Base-by-base conservation (phyloP, 1,139 yeast species). In the Spathaspora sp. region DNA sequence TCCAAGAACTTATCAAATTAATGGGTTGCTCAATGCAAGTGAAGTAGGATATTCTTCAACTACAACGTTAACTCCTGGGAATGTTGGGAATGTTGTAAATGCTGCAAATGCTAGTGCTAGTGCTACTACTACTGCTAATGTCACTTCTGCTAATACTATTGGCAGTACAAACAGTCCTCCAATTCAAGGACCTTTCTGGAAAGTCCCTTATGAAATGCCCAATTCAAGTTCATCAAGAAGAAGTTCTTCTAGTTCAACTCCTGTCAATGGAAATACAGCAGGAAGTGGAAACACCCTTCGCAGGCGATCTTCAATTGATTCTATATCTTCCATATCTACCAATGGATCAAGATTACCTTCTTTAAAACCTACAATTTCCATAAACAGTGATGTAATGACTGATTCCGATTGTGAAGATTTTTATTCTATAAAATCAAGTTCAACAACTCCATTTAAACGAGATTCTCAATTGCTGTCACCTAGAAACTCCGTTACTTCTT, bases 121-220 rank as follows among this genome's bases (percentile, higher is more conserved):
- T 26, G 29, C 33, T 6, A 9, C 40, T 16, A 36, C 39, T 26
- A 29, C 25, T 10, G n/a, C 39, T 3, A 13, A 10, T 18, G 18
- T 20, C 15, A 20, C 41, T 20, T 18, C 38, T 3, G 36, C 16
- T 15, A 31, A 15, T 15, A 45, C 34, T 15, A 41, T 40, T 18
- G 42, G 41, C 25, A 52, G 48, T 38, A 53, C 52, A 34, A 61
- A 56, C 39, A 63, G 68, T 46, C 72, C 75, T 3, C 73, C 73
- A 38, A 66, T 73, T 37, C 74, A 68, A 49, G 79, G 76, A 13
- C 79, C 79, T 4, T 72, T 74, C 57, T 74, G 80, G 80, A 74
- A 73, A 55, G 80, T 74, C 8, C 80, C 80, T 25, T 74, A 74
- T 57, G 79, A 74, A 55, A 72, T 74, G 78, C 80, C 79, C 1